phyloP scores from a whole-genome alignment of 352 stramenopile species.

The Hyaloperonospora arabidopsidis region DNA sequence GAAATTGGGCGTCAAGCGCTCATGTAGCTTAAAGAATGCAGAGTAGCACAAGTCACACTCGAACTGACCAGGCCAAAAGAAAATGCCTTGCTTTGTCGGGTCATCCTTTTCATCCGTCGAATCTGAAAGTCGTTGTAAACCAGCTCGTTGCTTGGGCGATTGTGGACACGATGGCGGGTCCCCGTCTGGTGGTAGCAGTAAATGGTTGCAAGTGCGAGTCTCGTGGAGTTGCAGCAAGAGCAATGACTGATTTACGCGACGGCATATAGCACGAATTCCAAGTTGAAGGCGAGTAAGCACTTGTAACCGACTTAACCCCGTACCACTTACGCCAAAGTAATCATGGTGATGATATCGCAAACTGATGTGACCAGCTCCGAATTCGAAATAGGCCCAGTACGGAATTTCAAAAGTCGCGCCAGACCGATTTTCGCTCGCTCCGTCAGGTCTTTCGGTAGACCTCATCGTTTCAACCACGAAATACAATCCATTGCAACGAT shows the following conservation, averaged over 20 bases:
- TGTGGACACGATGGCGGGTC: constrained; percentile 32
- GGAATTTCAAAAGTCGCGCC: constrained; percentile 38
- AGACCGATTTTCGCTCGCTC: not conserved
- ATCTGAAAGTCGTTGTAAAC: constrained; percentile 23
- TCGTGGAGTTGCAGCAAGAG: constrained; percentile 81
- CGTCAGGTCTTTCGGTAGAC: not conserved
- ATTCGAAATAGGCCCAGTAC: constrained; percentile 75
- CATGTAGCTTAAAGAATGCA: constrained; percentile 71
- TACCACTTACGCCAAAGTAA: constrained; percentile 13
- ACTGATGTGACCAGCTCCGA: constrained; percentile 41
- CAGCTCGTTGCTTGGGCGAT: constrained; percentile 33
- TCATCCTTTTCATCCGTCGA: constrained; percentile 11
- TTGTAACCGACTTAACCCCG: constrained; percentile 42
- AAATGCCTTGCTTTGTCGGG: constrained; percentile 25
- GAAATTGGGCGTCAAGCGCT: constrained; percentile 68
- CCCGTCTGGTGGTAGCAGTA: constrained; percentile 47
- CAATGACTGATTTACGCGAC: constrained; percentile 80
- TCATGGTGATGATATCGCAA: constrained; percentile 62
- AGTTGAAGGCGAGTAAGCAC: constrained; percentile 72
- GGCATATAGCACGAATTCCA: constrained; percentile 54
- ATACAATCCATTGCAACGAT: constrained; percentile 53
- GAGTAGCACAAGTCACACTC: constrained; percentile 77
- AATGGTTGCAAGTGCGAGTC: constrained; percentile 61
- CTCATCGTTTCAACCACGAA: constrained; percentile 51
- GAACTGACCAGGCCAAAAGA: constrained; percentile 85